These are phyloP conservation scores for Talaromyces sp. DNA, from an alignment of 2,329 filamentous ascomycete genomes.

Conservation along the genomic window DNA sequence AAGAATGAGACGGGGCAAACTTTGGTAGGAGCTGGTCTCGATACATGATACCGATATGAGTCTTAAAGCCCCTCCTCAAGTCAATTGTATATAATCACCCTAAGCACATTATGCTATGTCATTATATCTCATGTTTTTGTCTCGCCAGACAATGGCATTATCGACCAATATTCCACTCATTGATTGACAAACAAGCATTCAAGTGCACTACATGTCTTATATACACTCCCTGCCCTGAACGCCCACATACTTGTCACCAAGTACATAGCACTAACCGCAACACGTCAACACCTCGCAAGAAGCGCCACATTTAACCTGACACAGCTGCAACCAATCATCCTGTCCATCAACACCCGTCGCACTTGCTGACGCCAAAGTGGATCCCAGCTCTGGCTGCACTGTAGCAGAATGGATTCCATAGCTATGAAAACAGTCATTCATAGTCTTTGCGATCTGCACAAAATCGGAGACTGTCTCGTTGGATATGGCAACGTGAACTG, in stretches of 20 bases:
- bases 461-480: conserved; percentile 56
- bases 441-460: conserved; percentile 57
- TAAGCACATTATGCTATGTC: neutral
- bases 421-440: conserved; percentile 66
- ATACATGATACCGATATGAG: neutral
- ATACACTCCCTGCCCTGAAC: neutral
- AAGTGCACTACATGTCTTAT: neutral
- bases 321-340: neutral
- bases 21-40: neutral
- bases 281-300: conserved; percentile 11
- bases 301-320: conserved; percentile 11
- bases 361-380: conserved; percentile 8
- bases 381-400: conserved; percentile 61
- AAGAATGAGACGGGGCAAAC: no score
- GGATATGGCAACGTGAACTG: conserved; percentile 61
- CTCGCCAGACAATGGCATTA: no score
- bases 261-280: neutral
- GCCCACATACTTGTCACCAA: neutral
- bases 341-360: neutral
- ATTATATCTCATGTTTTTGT: no score
- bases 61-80: neutral
- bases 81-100: neutral
- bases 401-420: conserved; percentile 71
- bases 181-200: neutral
- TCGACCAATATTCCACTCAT: no score